Evolutionary conservation across 106 monocot genomes (phyloP).

Genomic region (Posidonia australis): DNA sequence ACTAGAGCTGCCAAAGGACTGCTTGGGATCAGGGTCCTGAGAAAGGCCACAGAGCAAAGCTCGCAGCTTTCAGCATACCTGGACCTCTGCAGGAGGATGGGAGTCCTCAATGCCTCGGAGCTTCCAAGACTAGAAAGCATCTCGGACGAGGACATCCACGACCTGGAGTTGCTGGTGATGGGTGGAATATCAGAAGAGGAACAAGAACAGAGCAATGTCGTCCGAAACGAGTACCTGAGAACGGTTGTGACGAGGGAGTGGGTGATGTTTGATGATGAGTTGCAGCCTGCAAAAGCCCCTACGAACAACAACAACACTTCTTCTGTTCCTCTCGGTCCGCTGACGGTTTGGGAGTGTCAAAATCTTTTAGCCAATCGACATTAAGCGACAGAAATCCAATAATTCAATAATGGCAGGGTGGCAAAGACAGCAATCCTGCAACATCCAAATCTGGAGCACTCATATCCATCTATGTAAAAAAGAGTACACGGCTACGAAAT

Average conservation of each 20-base stretch:
- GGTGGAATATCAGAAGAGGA: neutral
- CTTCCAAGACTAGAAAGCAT: slow-evolving; percentile 44
- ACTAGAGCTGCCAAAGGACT: slow-evolving; percentile 5
- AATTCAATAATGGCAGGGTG: too few species aligned
- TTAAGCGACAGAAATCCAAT: too few species aligned
- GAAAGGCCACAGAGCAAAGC: slow-evolving; percentile 47
- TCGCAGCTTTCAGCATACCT: slow-evolving; percentile 41
- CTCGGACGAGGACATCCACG: slow-evolving; percentile 59
- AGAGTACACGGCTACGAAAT: too few species aligned
- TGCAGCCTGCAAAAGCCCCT: too few species aligned
- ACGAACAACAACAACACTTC: neutral
- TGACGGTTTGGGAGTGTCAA: too few species aligned
- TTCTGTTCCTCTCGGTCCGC: neutral
- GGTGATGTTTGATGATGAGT: slow-evolving; percentile 61
- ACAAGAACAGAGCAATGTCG: neutral
- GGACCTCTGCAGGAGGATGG: slow-evolving; percentile 42
- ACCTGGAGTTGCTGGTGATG: slow-evolving; percentile 25
- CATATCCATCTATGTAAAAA: too few species aligned
- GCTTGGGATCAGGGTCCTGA: slow-evolving; percentile 39
- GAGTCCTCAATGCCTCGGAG: slow-evolving; percentile 51
- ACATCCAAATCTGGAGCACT: too few species aligned
- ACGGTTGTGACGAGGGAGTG: slow-evolving; percentile 49
- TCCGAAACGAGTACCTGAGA: neutral
- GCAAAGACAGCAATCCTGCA: too few species aligned
- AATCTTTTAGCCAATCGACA: too few species aligned